phyloP scores from a whole-genome alignment of 257 asterid genomes.

The Solanum chilense region DNA sequence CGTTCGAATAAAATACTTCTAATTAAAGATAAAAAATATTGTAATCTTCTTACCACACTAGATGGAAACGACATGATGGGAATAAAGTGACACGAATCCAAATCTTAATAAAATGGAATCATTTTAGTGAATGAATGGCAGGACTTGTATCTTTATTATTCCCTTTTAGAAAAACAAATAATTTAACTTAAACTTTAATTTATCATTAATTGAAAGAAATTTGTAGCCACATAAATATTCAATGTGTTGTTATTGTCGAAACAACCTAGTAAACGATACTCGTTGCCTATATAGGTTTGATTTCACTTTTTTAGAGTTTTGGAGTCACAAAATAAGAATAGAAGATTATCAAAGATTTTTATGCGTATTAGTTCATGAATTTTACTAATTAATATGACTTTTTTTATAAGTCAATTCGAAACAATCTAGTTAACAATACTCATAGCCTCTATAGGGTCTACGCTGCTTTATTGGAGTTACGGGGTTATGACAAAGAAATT shows the following conservation, averaged over 20 bases:
- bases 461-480: neutral
- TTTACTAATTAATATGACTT: neutral
- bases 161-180: neutral
- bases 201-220: neutral
- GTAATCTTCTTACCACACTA: neutral
- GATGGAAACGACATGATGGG: neutral
- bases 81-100: neutral
- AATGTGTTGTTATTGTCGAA: too few relatives aligned
- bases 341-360: neutral
- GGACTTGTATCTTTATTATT: neutral
- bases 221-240: neutral
- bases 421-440: neutral
- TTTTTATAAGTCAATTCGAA: neutral
- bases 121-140: neutral
- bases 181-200: neutral
- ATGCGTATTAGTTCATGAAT: neutral
- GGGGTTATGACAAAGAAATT: neutral
- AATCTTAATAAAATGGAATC: neutral
- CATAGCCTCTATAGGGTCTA: neutral
- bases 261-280: neutral
- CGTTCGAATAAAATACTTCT: fast-evolving
- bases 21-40: neutral
- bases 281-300: neutral
- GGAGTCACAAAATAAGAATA: fast-evolving
- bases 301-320: too few relatives aligned